Conservation (phyloP, 78 protist species). For the Planoprotostelium fungivorum region DNA sequence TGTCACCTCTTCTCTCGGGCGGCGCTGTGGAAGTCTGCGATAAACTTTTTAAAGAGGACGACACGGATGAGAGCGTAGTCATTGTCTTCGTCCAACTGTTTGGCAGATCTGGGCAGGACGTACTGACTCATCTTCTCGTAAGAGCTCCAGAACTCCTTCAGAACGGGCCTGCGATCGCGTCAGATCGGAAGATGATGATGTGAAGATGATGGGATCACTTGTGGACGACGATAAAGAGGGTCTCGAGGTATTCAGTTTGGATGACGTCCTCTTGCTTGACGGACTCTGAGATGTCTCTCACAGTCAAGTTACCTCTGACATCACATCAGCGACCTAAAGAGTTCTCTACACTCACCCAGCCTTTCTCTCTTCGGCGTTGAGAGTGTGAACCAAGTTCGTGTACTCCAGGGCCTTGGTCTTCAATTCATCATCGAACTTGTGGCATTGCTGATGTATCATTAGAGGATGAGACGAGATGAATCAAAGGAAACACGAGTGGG, state of each 20-base stretch:
- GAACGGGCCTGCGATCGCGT: background rate
- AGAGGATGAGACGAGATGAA: background rate
- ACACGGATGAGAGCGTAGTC: conserved; percentile 67
- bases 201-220: background rate
- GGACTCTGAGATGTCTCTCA: conserved; percentile 21
- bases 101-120: conserved; percentile 68
- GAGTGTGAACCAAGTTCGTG: conserved; percentile 14
- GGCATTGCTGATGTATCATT: background rate
- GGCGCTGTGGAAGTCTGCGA: conserved; percentile 65
- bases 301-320: conserved; percentile 45
- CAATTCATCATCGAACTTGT: conserved; percentile 53
- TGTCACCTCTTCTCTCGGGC: conserved; percentile 62
- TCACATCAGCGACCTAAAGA: background rate
- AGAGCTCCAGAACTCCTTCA: conserved; percentile 19
- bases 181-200: background rate
- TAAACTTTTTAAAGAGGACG: conserved; percentile 44
- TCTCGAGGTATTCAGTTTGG: conserved; percentile 69
- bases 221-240: conserved; percentile 70
- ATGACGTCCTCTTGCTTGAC: conserved; percentile 27
- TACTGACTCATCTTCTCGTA: conserved; percentile 35
- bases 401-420: conserved; percentile 30
- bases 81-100: conserved; percentile 44
- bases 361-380: conserved; percentile 56
- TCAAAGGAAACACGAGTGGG: no score
- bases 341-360: background rate